phyloP scores from a whole-genome alignment of 768 basidiomycete species.

The Rhizopogon salebrosus region DNA sequence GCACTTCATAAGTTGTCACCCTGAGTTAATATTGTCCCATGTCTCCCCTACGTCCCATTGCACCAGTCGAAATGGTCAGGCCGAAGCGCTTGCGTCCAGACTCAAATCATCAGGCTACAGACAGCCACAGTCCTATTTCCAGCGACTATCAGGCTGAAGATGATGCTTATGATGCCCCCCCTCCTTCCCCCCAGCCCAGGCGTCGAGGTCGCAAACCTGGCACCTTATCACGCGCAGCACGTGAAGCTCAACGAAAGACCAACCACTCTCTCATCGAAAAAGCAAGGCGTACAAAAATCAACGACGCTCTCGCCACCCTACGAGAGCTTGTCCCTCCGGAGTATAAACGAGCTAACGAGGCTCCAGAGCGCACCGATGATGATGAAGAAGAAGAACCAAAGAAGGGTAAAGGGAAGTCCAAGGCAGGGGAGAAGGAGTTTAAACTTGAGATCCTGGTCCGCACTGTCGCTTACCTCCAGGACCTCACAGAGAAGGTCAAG shows the following conservation, averaged over 20 bases:
- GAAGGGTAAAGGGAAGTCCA: conserved; percentile 26
- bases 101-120: conserved; percentile 6
- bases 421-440: conserved; percentile 76
- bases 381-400: conserved; percentile 28
- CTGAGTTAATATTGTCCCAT: conserved; percentile 2
- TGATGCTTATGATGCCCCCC: conserved; percentile 20
- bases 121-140: conserved; percentile 5
- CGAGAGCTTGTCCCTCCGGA: conserved; percentile 70
- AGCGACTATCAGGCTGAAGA: conserved; percentile 20
- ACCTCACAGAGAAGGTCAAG: conserved; percentile 53
- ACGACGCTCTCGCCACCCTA: conserved; percentile 78
- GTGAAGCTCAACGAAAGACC: conserved; percentile 84
- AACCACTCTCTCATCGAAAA: conserved; percentile 97
- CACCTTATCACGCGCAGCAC: conserved; percentile 64
- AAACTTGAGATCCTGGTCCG: conserved; percentile 87
- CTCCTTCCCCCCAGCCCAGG: conserved; percentile 33
- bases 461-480: conserved; percentile 75
- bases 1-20: not conserved
- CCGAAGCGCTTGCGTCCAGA: conserved; percentile 36
- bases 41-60: conserved; percentile 21
- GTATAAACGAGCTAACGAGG: conserved; percentile 30
- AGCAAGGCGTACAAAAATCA: conserved; percentile 91
- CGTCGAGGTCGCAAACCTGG: conserved; percentile 72
- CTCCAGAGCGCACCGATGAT: conserved; percentile 29
- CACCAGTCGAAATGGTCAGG: conserved; percentile 18